phyloP scores from a whole-genome alignment of 129 eudicot species.

The Cynara cardunculus region DNA sequence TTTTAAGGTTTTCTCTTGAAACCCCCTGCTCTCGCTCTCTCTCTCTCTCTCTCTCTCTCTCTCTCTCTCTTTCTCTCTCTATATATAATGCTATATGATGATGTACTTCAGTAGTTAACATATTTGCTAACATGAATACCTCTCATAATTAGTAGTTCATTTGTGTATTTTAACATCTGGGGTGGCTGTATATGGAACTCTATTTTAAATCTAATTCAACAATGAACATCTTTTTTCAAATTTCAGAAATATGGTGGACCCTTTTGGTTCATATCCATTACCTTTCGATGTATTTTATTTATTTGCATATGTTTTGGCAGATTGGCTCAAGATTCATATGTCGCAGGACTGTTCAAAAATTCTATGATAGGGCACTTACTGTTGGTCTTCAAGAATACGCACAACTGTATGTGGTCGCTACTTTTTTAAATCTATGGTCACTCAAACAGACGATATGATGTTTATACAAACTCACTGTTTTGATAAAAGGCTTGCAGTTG shows the following conservation, averaged over 20 bases:
- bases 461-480: not conserved
- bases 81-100: not conserved
- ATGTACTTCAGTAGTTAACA: not conserved
- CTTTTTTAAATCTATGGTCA: slow-evolving; percentile 20
- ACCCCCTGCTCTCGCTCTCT: too few relatives aligned
- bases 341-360: slow-evolving; percentile 73
- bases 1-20: too few relatives aligned
- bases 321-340: slow-evolving; percentile 78
- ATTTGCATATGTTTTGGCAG: slow-evolving; percentile 35
- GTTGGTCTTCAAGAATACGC: slow-evolving; percentile 91
- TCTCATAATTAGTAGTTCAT: not conserved
- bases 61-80: too few relatives aligned
- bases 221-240: not conserved
- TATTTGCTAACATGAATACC: not conserved
- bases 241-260: not conserved
- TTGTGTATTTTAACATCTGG: not conserved
- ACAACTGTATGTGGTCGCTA: slow-evolving; percentile 50
- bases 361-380: slow-evolving; percentile 82
- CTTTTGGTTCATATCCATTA: not conserved
- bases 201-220: not conserved
- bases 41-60: too few relatives aligned
- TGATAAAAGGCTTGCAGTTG: not conserved
- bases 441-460: not conserved
- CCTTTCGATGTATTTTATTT: not conserved
- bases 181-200: not conserved